A percentile compares a stretch with the other conserved stretches of the same genome.
Conservation (phyloP, 495 filamentous ascomycete genomes). For the Xylaria acuta region DNA sequence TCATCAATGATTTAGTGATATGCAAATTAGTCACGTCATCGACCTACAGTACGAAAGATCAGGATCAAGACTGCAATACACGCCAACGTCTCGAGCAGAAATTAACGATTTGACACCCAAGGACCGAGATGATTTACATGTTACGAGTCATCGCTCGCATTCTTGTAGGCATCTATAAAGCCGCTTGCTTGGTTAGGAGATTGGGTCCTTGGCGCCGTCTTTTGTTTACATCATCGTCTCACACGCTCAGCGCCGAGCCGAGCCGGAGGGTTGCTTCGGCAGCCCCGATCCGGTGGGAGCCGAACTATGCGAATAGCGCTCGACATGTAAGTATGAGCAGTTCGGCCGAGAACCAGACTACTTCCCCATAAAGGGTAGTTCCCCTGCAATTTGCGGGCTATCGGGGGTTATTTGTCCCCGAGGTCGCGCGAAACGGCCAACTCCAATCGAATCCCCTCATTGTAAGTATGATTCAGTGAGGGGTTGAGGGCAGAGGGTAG, state of each 20-base stretch:
- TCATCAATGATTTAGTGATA: not conserved
- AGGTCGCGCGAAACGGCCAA: not conserved
- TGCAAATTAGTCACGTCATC: not conserved
- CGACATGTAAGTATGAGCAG: not conserved
- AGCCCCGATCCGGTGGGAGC: not conserved
- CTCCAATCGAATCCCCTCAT: not conserved
- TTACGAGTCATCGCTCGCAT: not conserved
- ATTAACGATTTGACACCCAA: not conserved
- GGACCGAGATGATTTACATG: not conserved
- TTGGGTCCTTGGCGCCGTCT: not conserved
- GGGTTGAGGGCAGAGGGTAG: not conserved
- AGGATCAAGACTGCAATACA: not conserved
- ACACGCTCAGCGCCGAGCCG: not conserved
- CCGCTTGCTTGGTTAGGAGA: not conserved
- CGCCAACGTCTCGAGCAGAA: not conserved
- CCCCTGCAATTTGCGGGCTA: not conserved
- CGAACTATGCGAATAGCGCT: conserved; percentile 2
- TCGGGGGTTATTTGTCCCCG: not conserved
- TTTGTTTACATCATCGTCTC: not conserved
- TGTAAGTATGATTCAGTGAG: not conserved
- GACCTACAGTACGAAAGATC: not conserved
- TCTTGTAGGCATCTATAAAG: not conserved
- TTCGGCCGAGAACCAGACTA: not conserved
- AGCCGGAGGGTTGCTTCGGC: no score
- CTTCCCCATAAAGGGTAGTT: not conserved